Evolutionary conservation across 75 land plant genomes (phyloP), one percentile per base, ranked within the genome.

Genomic region (Picea glauca): DNA sequence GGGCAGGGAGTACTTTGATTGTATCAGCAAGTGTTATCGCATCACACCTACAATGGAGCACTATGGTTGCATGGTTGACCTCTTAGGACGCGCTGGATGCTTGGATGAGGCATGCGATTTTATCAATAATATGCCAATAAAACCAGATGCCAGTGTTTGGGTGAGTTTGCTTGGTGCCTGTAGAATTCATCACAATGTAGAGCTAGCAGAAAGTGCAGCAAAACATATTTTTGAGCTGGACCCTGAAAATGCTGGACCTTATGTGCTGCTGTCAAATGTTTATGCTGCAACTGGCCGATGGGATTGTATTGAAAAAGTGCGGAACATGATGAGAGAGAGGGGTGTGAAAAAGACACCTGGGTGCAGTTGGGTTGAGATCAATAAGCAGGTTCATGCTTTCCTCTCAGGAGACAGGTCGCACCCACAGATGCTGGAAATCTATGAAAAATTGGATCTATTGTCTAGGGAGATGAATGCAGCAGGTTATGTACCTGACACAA

Each of bases 211-310:
- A 13, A 13, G 38, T 31, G 20, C 40, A 18, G 78, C 38, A 64
- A 72, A 77, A 11, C 26, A 8, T 35, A 59, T 77, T 72, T 77
- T 77, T 62, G 26, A 40, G 74, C 66, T 77, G 20, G 66, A 77
- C 26, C 31, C 58, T 13, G 3, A 50, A 54, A 54, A 21, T 56
- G 5, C 58, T 54, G 33, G 57, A 23, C 58, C 76, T 13, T 74
- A 74, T 54, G 82, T 78, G 46, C 58, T 61, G 32, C 81, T 82
- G 43, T 80, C 79, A 6, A 80, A 79, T 40, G 54, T 82, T 31
- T 82, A 81, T 68, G 63, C 83, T 17, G 75, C 83, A 30, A 46
- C 83, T 31, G 75, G 75, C 58, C 68, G 46, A 60, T 80, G 82
- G 82, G 82, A 80, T 63, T 66, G 62, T 58, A 80, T 80, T 23